Percentiles rank a stretch among this genome's conserved stretches.
Evolutionary conservation across 305 asterid genomes (phyloP).

Genomic region (Coffea humblotiana): DNA sequence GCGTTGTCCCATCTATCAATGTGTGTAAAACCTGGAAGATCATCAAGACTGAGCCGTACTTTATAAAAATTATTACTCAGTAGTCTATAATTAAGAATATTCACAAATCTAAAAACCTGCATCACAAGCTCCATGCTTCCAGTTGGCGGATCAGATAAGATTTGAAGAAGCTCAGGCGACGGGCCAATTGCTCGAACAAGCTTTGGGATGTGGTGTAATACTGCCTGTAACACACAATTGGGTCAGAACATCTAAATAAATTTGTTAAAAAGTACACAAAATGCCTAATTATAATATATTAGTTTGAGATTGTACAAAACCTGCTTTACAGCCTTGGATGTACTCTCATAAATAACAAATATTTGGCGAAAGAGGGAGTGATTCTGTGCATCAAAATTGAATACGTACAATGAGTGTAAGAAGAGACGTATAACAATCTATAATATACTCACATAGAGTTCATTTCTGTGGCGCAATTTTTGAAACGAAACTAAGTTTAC

Average conservation of each 20-base stretch:
- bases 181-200: constrained; percentile 95
- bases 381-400: constrained; percentile 55
- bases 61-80: constrained; percentile 24
- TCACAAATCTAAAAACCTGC: constrained; percentile 49
- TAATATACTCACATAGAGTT: not conserved
- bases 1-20: constrained; percentile 80
- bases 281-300: constrained; percentile 13
- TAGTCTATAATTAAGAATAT: constrained; percentile 16
- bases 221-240: constrained; percentile 61
- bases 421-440: not conserved
- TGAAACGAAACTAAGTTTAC: constrained; percentile 1
- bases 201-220: constrained; percentile 81
- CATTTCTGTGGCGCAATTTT: too few species aligned
- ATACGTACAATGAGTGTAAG: constrained; percentile 17
- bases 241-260: constrained; percentile 22
- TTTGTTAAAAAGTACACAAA: constrained; percentile 13
- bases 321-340: constrained; percentile 78
- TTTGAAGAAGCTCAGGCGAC: constrained; percentile 74
- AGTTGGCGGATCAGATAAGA: constrained; percentile 77
- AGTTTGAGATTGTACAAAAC: constrained; percentile 37
- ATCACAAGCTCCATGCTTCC: constrained; percentile 82
- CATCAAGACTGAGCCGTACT: constrained; percentile 30
- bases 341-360: constrained; percentile 60
- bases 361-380: constrained; percentile 85
- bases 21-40: constrained; percentile 79